Evolutionary conservation across 2,329 filamentous ascomycete genomes (phyloP), one percentile per base, ranked within the genome.

Genomic region (Zymoseptoria passerinii): DNA sequence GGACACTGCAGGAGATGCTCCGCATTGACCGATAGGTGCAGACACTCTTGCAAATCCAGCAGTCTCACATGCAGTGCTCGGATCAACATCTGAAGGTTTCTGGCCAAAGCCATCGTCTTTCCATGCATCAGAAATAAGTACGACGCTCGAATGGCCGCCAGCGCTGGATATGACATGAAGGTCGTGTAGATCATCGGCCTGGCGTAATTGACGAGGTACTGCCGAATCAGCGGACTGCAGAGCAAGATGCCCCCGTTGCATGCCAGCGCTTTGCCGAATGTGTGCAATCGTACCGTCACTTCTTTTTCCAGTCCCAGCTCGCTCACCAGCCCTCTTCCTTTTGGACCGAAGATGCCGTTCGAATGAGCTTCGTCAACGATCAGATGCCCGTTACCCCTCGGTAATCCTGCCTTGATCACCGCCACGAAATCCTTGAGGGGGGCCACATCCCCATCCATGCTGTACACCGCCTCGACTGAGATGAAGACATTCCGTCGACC

Each of bases 371-470:
- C 86, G 58, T 89, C 86, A 1, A 89, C 80, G 8, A 88, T 77
- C 4, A 89, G 73, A 57, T 86, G 77, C 0, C 80, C 83, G 52
- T 88, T 89, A 0, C 78, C 78, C 0, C 60, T 60, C 0, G 85
- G 82, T 0, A 90, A 72, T 0, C 80, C 66, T 0, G 74, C 71
- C 48, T 87, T 79, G 0, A 87, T 79, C 4, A 81, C 75, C 0
- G 77, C 71, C 1, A 87, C 78, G 18, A 92, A 81, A 5, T 83
- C 78, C 9, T 68, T 66, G 9, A 94, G 74, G 0, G 86, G 86
- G 0, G 82, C 82, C 18, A 89, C 74, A 64, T 92, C 88, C 0
- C 89, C 89, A 55, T 92, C 89, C 89, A 94, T 94, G 70, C 87
- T 91, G 71, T 94, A 92, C 0, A 90, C 76, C 0, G 81, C 82